Evolutionary conservation across 345 rosid species (phyloP), one percentile per base, ranked within the genome.

Genomic region (Noccaea bulbosa): DNA sequence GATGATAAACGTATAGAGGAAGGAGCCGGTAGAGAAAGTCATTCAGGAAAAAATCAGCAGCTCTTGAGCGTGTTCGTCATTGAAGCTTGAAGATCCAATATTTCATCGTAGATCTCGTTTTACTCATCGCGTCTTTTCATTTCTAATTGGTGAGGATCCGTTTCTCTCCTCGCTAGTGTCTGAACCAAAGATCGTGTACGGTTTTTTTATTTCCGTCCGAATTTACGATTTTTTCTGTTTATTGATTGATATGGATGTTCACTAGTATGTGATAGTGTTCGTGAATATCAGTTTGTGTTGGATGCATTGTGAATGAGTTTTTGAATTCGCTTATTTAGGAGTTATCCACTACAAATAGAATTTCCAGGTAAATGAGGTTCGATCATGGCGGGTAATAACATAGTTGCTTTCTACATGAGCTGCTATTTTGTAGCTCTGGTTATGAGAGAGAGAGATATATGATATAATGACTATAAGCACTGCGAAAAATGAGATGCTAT

Each of bases 11-110:
- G 49, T 45, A 44, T 16, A 11, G 17, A 50, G 46, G 63, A 35
- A 20, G 55, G 47, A 49, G 58, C 17, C 69, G 46, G 46, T n/a
- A 39, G 16, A 68, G 44, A 55, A 45, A 35, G 33, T 24, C 60
- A 51, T 48, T 11, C 14, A n/a, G 38, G 32, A 35, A 46, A 35
- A 69, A 69, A 33, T 9, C 62, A 53, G 39, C 49, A 62, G 15
- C 70, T 40, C 67, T 50, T 15, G 27, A 71, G 56, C 24, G 38
- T 34, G 33, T 63, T 72, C 69, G 1, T 61, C 62, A 7, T 45
- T 24, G 59, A 56, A 48, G 51, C 49, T 46, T 55, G 48, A 11
- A 45, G 9, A 48, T 8, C 32, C 77, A 12, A 30, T 15, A 6
- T 4, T 56, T 52, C 27, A 47, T 49, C 45, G 52, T 65, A 38